Conservation (phyloP, 2,329 filamentous ascomycete genomes). For the Pseudopyricularia cyperi region DNA sequence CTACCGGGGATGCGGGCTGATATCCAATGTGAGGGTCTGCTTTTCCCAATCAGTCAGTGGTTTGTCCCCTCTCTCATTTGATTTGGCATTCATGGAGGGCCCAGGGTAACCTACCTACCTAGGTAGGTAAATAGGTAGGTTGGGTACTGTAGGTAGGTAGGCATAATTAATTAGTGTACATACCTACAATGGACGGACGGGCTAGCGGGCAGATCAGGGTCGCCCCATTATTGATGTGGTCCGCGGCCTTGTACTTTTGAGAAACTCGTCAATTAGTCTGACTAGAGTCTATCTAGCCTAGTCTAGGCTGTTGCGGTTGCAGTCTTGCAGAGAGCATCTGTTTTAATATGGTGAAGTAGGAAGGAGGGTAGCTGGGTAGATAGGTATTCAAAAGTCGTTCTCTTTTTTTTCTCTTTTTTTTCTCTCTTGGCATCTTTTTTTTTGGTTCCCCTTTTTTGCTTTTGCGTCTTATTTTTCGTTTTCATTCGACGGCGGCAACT, state of each 20-base stretch:
- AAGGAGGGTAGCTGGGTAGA: background rate
- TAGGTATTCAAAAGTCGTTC: background rate
- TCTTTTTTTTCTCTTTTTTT: background rate
- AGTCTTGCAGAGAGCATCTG: too few relatives aligned
- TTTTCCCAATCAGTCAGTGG: background rate
- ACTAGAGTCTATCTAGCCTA: too few relatives aligned
- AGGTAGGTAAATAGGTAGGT: background rate
- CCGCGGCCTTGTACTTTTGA: background rate
- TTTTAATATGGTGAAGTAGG: too few relatives aligned
- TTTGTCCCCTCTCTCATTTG: conserved; percentile 1
- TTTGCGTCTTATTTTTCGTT: background rate
- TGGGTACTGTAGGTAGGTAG: too few relatives aligned
- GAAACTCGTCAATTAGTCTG: too few relatives aligned
- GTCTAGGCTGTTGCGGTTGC: too few relatives aligned
- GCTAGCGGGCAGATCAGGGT: background rate
- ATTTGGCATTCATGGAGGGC: background rate
- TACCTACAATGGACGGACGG: too few relatives aligned
- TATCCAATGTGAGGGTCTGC: background rate
- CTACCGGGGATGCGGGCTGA: background rate
- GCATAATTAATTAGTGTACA: too few relatives aligned
- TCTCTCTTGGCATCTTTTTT: background rate
- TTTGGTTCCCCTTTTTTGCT: background rate
- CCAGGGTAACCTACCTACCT: background rate
- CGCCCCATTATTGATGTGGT: background rate
- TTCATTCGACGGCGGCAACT: too few relatives aligned